Evolutionary conservation across 1,284 basidiomycete genomes (phyloP), one percentile per base, ranked within the genome.

Genomic region (Leccinum pachyderme): DNA sequence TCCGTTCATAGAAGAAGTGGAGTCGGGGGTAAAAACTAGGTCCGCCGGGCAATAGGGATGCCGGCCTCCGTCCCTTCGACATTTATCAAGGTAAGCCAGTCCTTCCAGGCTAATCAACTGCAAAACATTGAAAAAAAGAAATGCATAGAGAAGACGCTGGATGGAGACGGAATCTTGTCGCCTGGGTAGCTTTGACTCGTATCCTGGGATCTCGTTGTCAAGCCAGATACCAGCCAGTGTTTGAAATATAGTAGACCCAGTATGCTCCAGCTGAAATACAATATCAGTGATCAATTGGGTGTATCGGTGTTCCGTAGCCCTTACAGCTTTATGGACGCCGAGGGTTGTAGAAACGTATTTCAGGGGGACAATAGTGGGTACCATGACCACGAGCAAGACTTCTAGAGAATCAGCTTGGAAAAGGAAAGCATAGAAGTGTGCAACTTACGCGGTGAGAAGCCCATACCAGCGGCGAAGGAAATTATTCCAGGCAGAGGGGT

Each of bases 301-400:
- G 29, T 27, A 18, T 37, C 32, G 7, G 39, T 35, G 28, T 8
- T 18, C 46, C 29, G 15, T 50, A 46, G 43, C 7, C 75, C 84
- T 59, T 71, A 89, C 87, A 63, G 84, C 83, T 70, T 92, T 92
- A 65, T 92, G 89, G 9, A 86, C 83, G 2, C 89, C 89, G 0
- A 92, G 75, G 2, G 88, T 89, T 2, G 89, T 90, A 3, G 88
- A 87, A 37, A 92, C 81, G 65, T 88, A 89, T 62, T 84, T 86
- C 15, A 79, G 63, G 1, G 84, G 81, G 0, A 92, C 86, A 47
- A 92, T 81, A 49, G 80, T 81, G 3, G 89, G 88, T 1, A 91
- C 88, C 46, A 92, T 76, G 22, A 91, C 77, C 11, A 89, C 89
- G 13, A 91, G 76, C 13, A 92, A 74, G 25, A 91, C 87, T 83